Percentiles rank a stretch among this genome's conserved stretches.
Evolutionary conservation across 176 grass and related monocot genomes (phyloP).

Genomic region (maize (Zea mays)): DNA sequence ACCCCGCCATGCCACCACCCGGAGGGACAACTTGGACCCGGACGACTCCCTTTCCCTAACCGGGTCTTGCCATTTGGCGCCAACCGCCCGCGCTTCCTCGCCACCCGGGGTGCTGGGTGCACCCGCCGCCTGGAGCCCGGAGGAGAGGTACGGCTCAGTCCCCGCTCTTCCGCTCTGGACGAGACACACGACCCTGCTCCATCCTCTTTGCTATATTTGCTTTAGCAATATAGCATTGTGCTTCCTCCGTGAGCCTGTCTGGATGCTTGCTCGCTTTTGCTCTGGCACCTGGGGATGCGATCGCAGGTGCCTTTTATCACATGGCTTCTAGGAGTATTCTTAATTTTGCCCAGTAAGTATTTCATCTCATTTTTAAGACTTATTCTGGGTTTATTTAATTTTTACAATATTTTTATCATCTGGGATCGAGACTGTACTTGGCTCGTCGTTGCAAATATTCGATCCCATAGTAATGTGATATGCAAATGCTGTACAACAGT

Average conservation of each 20-base stretch:
- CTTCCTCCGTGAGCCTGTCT: background rate
- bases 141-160: background rate
- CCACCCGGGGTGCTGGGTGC: constrained; percentile 4
- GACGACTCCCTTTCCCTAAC: background rate
- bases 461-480: constrained; percentile 12
- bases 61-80: constrained; percentile 45
- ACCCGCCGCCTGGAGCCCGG: background rate
- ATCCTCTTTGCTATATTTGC: constrained; percentile 21
- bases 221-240: constrained; percentile 22
- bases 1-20: constrained; percentile 29
- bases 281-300: constrained; percentile 1
- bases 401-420: background rate
- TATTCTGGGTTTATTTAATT: background rate
- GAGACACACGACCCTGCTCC: background rate
- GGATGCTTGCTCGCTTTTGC: background rate
- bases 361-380: background rate
- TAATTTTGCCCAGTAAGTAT: background rate
- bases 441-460: constrained; percentile 3
- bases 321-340: background rate
- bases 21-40: background rate
- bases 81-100: background rate
- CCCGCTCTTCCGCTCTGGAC: background rate
- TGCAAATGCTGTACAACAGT: background rate
- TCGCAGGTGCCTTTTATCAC: background rate
- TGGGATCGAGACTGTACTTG: background rate